Conservation (phyloP, 805 yeast genomes). For the Ogataea populi-albae region DNA sequence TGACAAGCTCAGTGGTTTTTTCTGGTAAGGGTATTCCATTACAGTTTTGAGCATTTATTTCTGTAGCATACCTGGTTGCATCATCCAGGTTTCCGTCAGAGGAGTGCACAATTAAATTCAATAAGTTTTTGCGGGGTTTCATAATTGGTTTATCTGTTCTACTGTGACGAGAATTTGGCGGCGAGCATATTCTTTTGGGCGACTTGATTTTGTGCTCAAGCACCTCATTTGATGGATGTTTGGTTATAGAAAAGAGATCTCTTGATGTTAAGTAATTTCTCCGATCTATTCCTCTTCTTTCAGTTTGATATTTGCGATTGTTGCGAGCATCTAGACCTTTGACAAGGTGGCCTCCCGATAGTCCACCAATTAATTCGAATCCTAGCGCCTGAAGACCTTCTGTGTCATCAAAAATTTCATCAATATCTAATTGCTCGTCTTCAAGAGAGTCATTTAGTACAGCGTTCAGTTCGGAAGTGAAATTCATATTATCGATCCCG, state of each 20-base stretch:
- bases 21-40: conserved; percentile 63
- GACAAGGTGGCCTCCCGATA: no score
- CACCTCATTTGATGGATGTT: no score
- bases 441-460: conserved; percentile 16
- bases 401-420: conserved; percentile 21
- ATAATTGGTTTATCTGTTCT: conserved; percentile 33
- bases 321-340: conserved; percentile 3
- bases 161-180: conserved; percentile 29
- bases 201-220: conserved; percentile 23
- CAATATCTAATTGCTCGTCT: conserved; percentile 16
- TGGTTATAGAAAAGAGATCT: no score
- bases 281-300: conserved; percentile 1
- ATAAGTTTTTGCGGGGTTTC: conserved; percentile 27
- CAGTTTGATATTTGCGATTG: conserved; percentile 1
- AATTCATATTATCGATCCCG: conserved; percentile 17
- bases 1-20: conserved; percentile 53
- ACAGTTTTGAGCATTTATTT: conserved; percentile 59
- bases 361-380: conserved; percentile 19
- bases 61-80: conserved; percentile 69
- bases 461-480: conserved; percentile 20
- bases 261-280: no score
- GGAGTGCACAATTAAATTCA: conserved; percentile 56
- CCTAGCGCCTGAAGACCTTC: conserved; percentile 21
- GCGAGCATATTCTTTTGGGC: conserved; percentile 44
- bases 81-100: conserved; percentile 58